Conservation (phyloP, 108 stramenopile species). For the Schizochytrium sp. region DNA sequence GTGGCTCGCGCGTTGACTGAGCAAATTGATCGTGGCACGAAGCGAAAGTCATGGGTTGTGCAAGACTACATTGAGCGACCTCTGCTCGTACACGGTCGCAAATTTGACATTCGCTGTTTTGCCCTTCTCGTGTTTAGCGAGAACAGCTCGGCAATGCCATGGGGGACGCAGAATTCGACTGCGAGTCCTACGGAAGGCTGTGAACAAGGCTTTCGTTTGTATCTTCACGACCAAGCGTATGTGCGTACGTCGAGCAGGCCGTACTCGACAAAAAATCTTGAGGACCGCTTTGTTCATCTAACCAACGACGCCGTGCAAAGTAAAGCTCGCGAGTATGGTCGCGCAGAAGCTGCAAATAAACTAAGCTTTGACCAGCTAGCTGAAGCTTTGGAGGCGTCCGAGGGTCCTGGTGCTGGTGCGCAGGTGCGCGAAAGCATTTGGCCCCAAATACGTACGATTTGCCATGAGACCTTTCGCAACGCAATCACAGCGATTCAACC, state of each 20-base stretch:
- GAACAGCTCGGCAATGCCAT: too few species aligned
- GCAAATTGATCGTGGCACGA: neutral
- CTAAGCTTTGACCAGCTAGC: neutral
- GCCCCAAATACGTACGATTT: neutral
- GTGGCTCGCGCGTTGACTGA: neutral
- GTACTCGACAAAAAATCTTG: neutral
- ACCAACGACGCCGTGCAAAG: constrained; percentile 34
- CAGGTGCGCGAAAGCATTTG: neutral
- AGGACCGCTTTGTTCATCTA: constrained; percentile 17
- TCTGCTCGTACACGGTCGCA: constrained; percentile 20
- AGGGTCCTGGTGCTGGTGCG: neutral
- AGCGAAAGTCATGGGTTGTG: constrained; percentile 8
- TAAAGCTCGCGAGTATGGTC: constrained; percentile 3
- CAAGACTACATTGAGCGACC: constrained; percentile 31
- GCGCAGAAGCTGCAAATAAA: constrained; percentile 21
- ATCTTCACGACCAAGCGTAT: neutral
- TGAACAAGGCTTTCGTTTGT: neutral
- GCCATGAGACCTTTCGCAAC: neutral
- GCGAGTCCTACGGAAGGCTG: neutral
- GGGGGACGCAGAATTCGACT: neutral
- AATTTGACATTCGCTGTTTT: constrained; percentile 35
- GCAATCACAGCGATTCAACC: neutral
- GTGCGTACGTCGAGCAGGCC: neutral
- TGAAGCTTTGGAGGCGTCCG: neutral
- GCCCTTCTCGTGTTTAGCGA: neutral